Base-by-base conservation (phyloP, 2,329 filamentous ascomycete genomes). In the Colletotrichum cereale region DNA sequence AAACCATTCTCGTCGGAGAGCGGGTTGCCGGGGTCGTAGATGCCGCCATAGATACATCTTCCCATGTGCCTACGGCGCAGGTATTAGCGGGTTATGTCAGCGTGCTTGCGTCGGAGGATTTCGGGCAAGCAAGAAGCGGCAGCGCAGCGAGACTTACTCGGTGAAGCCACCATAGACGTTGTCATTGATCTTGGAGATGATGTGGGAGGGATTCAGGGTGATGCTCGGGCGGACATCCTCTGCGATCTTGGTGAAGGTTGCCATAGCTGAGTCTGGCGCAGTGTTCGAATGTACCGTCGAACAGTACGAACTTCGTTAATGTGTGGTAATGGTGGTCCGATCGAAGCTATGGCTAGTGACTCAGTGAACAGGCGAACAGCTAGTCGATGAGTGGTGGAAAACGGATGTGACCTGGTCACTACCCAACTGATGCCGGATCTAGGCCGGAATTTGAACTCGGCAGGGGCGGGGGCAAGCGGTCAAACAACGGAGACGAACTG, bases 91-190 rank as follows among this genome's bases (percentile, higher is more conserved):
- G 52, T 36, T 16, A 8, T 18, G 31, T 58, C n/a, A 31, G 18
- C 3, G 21, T 36, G 24, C 38, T 60, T 26, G 34, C 21, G 24
- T 18, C 18, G 36, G 40, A n/a, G 10, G 42, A n/a, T 11, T n/a
- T 40, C 18, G 14, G 48, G 24, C 3, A 34, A 62, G 38, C 34
- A n/a, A 21, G 40, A 62, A 44, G 44, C n/a, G 63, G 40, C 36
- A 31, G 38, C 40, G 36, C n/a, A 63, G 31, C 40, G 56, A 50
- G 34, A 80, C 89, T 82, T 84, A 93, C 92, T 96, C 93, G 71
- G 91, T 94, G 82, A 96, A 96, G 14, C 93, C 93, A 67, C 92
- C 91, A 86, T 96, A 96, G 76, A 93, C 93, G 78, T 93, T 93
- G 72, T 92, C 89, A 77, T 95, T 90, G 77, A 96, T 94, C 78